Conservation (phyloP, 768 basidiomycete species). For the Psilocybe sp. region DNA sequence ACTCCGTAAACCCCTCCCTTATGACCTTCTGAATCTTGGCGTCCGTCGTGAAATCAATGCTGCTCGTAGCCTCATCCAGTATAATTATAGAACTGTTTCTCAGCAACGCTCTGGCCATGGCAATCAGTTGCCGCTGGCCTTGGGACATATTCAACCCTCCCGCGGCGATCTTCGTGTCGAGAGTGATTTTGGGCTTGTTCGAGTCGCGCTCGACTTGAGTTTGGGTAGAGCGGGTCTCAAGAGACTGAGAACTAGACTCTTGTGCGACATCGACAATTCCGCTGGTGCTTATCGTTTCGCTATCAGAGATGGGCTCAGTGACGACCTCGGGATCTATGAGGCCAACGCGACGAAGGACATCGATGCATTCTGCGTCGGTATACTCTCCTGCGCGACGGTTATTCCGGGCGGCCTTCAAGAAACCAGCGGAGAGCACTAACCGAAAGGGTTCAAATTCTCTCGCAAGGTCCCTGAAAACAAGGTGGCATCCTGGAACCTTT, state of each 20-base stretch:
- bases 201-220: conserved; percentile 47
- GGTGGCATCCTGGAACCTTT: conserved; percentile 49
- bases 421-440: conserved; percentile 26
- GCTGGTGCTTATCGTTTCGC: conserved; percentile 44
- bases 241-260: conserved; percentile 37
- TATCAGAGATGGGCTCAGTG: conserved; percentile 33
- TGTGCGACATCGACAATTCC: conserved; percentile 37
- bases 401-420: background rate
- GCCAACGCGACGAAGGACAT: conserved; percentile 80
- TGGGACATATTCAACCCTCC: conserved; percentile 92
- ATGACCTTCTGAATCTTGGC: conserved; percentile 89
- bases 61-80: conserved; percentile 82
- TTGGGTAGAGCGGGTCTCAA: conserved; percentile 37
- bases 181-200: conserved; percentile 56
- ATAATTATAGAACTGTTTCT: conserved; percentile 74
- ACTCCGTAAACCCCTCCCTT: conserved; percentile 77
- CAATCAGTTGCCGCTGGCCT: conserved; percentile 85
- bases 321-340: conserved; percentile 47
- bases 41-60: conserved; percentile 86
- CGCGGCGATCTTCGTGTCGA: conserved; percentile 79
- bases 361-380: conserved; percentile 73
- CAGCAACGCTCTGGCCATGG: conserved; percentile 80
- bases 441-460: conserved; percentile 74
- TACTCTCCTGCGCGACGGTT: conserved; percentile 53
- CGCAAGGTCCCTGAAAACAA: conserved; percentile 82